Conservation (phyloP, 1,139 yeast genomes). For the Lodderomyces theae region DNA sequence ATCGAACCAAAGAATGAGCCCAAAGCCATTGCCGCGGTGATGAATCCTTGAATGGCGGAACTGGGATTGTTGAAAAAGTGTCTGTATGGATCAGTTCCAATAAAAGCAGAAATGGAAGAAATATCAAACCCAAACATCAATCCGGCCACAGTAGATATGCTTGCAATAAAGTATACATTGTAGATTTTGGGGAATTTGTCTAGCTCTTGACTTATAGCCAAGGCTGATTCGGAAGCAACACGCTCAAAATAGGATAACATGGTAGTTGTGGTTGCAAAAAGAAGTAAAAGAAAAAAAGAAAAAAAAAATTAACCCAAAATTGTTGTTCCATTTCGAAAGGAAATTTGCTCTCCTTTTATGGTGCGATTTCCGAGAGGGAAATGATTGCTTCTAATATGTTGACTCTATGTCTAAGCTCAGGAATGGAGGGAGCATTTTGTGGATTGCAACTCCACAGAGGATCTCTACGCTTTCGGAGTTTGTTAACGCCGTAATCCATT, state of each 20-base stretch:
- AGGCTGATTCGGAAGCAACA: constrained; percentile 29
- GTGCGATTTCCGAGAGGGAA: too few relatives aligned
- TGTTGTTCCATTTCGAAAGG: too few relatives aligned
- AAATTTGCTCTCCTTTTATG: too few relatives aligned
- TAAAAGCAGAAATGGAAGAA: constrained; percentile 62
- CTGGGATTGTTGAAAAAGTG: constrained; percentile 41
- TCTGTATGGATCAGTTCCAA: constrained; percentile 33
- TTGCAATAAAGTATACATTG: constrained; percentile 43
- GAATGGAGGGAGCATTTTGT: too few relatives aligned
- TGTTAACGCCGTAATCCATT: neutral
- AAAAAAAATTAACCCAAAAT: too few relatives aligned
- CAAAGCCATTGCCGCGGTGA: constrained; percentile 58
- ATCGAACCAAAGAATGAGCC: constrained; percentile 61
- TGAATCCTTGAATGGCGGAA: constrained; percentile 51
- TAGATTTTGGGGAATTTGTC: constrained; percentile 43
- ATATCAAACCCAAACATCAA: constrained; percentile 68
- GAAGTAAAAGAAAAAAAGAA: too few relatives aligned
- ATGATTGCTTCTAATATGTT: neutral
- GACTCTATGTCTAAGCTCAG: neutral
- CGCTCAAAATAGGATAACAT: constrained; percentile 15
- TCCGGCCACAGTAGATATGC: constrained; percentile 56
- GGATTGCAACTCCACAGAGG: too few relatives aligned
- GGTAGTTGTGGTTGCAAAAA: constrained; percentile 1
- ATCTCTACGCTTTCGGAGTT: too few relatives aligned
- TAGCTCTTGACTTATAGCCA: constrained; percentile 27